Evolutionary conservation across 805 yeast species (phyloP).

Genomic region (Brettanomyces bruxellensis): DNA sequence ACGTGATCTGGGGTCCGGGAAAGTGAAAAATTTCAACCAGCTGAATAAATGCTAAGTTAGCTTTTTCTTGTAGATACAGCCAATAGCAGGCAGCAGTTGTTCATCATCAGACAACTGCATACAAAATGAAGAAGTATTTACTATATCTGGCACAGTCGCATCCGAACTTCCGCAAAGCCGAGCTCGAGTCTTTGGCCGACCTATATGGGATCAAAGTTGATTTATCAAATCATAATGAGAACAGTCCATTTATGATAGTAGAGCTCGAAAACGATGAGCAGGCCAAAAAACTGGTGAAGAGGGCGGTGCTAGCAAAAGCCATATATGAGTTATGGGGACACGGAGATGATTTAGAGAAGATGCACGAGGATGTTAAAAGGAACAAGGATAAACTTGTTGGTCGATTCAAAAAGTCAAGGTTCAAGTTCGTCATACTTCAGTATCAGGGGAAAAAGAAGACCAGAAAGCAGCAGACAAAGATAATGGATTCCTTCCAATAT

Average conservation of each 20-base stretch:
- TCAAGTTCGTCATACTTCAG: conserved; percentile 76
- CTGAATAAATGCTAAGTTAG: too few relatives aligned
- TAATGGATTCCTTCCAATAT: conserved; percentile 66
- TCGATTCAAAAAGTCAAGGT: conserved; percentile 38
- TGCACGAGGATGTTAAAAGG: conserved; percentile 44
- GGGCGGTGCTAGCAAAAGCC: conserved; percentile 65
- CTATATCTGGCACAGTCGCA: conserved; percentile 83
- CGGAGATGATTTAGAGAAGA: conserved; percentile 43
- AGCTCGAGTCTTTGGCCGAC: conserved; percentile 76
- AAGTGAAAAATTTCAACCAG: too few relatives aligned
- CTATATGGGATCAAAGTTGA: conserved; percentile 49
- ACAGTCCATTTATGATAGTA: conserved; percentile 64
- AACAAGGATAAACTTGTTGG: conserved; percentile 21
- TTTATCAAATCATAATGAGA: conserved; percentile 45
- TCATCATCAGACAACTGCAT: too few relatives aligned
- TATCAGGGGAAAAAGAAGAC: conserved; percentile 59
- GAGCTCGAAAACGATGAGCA: conserved; percentile 55
- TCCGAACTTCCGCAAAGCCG: conserved; percentile 70
- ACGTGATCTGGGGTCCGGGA: too few relatives aligned
- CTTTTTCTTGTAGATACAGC: too few relatives aligned
- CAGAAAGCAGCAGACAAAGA: conserved; percentile 39
- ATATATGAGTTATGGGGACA: conserved; percentile 83
- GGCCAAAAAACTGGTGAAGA: conserved; percentile 52
- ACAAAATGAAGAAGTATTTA: conserved; percentile 42
- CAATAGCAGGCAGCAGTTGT: too few relatives aligned